These are phyloP conservation scores for Annulohypoxylon maeteangense DNA, from an alignment of 495 filamentous ascomycete species.

Conservation along the genomic window DNA sequence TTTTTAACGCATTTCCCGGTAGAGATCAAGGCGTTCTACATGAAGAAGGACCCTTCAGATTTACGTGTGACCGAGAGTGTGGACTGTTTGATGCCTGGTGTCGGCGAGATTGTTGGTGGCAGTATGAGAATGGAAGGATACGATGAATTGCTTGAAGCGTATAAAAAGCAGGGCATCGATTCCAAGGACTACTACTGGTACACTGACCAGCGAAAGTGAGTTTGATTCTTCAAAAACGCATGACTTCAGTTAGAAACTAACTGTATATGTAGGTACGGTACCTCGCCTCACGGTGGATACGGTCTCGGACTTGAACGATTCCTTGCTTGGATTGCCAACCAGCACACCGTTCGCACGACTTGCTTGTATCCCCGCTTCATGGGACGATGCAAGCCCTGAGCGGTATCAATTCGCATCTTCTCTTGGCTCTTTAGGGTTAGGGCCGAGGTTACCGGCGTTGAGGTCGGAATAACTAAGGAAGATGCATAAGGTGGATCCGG, in stretches of 20 bases:
- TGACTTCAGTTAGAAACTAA: conserved; percentile 41
- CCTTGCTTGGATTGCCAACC: conserved; percentile 93
- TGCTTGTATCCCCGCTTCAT: conserved; percentile 95
- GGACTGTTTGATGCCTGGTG: conserved; percentile 94
- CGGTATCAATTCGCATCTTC: conserved; percentile 9
- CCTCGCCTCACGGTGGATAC: conserved; percentile 93
- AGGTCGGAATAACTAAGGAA: conserved; percentile 12
- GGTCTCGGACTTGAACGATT: conserved; percentile 96
- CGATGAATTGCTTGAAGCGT: conserved; percentile 90
- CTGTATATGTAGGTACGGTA: conserved; percentile 76
- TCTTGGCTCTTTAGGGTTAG: conserved; percentile 19
- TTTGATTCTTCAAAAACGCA: conserved; percentile 38
- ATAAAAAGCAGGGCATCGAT: conserved; percentile 86
- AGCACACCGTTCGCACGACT: conserved; percentile 89
- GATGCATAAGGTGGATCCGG: conserved; percentile 14
- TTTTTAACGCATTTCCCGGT: conserved; percentile 97
- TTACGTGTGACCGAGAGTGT: conserved; percentile 94
- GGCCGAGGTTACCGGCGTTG: conserved; percentile 8
- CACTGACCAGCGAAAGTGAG: conserved; percentile 96
- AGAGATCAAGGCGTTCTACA: conserved; percentile 99
- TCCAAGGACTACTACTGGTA: conserved; percentile 97
- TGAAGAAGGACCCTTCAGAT: conserved; percentile 90
- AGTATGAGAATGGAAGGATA: conserved; percentile 96
- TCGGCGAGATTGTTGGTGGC: conserved; percentile 96
- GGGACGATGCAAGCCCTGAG: conserved; percentile 88